A percentile compares a stretch with the other conserved stretches of the same genome.
phyloP scores from a whole-genome alignment of 2,329 filamentous ascomycete genomes.

The Aphanoascus verrucosus region DNA sequence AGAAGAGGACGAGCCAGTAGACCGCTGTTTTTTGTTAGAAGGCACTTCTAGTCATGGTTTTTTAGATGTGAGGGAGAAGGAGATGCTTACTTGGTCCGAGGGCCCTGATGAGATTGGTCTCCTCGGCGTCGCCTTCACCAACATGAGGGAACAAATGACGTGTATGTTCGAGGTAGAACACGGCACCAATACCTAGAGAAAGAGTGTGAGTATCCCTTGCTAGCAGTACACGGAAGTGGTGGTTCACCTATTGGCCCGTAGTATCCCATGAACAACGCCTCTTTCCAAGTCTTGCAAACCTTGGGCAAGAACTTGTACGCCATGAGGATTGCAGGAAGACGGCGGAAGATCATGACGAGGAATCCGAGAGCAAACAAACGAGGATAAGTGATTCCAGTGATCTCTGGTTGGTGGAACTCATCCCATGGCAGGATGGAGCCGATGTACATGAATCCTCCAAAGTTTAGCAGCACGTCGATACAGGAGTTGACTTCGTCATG shows the following conservation, averaged over 20 bases:
- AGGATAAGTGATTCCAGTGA: constrained; percentile 41
- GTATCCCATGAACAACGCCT: constrained; percentile 53
- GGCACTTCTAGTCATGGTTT: background rate
- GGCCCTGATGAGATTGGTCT: constrained; percentile 32
- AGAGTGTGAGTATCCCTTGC: background rate
- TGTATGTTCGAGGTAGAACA: constrained; percentile 40
- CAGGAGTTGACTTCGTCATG: constrained; percentile 52
- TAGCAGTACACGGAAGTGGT: background rate
- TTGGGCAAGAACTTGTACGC: constrained; percentile 47
- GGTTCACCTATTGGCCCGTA: constrained; percentile 35
- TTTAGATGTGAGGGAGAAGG: background rate
- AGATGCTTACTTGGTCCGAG: constrained; percentile 30
- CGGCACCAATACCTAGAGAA: constrained; percentile 32
- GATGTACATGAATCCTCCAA: constrained; percentile 51
- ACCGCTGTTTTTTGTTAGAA: constrained; percentile 25
- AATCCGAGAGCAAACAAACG: constrained; percentile 44
- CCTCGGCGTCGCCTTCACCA: constrained; percentile 31
- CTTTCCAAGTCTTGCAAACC: constrained; percentile 44
- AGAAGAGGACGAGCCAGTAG: constrained; percentile 38
- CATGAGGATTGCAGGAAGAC: constrained; percentile 46
- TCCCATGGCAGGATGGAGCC: constrained; percentile 47
- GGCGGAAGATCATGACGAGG: constrained; percentile 45
- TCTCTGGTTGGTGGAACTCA: constrained; percentile 44
- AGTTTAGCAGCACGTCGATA: constrained; percentile 50
- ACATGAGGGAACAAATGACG: constrained; percentile 35